These are phyloP conservation scores for Colletotrichum horii DNA, from an alignment of 2,329 filamentous ascomycete genomes.

Conservation along the genomic window DNA sequence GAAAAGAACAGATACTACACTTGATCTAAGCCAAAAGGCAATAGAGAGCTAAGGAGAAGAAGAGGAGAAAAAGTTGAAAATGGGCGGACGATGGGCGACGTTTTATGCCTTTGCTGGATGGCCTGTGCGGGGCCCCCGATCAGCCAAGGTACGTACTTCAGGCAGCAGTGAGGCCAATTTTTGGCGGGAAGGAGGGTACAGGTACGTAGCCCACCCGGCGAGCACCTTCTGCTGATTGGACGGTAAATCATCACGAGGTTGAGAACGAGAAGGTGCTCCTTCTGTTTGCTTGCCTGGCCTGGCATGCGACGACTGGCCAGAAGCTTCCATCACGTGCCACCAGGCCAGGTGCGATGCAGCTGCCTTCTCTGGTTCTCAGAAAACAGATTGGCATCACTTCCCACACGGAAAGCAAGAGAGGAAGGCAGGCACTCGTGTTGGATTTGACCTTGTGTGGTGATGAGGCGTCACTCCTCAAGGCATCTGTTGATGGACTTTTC, in stretches of 20 bases:
- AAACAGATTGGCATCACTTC: neutral
- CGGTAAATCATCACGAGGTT: neutral
- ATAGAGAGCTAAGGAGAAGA: constrained; percentile 39
- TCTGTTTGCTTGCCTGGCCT: neutral
- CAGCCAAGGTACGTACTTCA: neutral
- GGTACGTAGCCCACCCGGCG: neutral
- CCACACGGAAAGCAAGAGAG: neutral
- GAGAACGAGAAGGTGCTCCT: neutral
- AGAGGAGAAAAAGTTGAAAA: constrained; percentile 31
- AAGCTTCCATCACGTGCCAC: neutral
- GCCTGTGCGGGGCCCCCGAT: neutral
- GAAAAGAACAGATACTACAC: constrained; percentile 84
- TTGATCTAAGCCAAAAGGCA: constrained; percentile 64
- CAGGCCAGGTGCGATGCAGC: neutral
- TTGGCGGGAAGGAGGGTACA: neutral
- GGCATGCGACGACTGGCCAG: neutral
- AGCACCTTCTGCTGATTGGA: neutral
- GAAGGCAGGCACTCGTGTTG: neutral
- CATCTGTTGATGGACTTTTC: neutral
- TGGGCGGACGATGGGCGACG: neutral
- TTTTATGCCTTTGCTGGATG: neutral
- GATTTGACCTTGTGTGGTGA: neutral
- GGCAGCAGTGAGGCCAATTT: neutral
- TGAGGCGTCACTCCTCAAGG: neutral
- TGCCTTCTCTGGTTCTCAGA: neutral